phyloP scores from a whole-genome alignment of 2,329 filamentous ascomycete species.

The Colletotrichum gloeosporioides region DNA sequence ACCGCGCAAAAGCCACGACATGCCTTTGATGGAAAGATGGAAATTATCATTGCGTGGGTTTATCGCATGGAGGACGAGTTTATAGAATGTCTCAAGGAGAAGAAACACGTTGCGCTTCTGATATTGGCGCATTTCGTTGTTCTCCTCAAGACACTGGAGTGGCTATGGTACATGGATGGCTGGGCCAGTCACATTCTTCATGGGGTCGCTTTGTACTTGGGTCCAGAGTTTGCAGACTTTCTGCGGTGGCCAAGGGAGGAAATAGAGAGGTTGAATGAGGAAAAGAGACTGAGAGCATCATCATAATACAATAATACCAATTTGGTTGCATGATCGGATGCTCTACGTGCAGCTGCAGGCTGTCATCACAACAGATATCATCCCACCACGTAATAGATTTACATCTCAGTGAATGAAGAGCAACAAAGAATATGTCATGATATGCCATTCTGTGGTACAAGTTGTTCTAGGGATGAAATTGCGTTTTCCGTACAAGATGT shows the following conservation, averaged over 20 bases:
- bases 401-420: not conserved
- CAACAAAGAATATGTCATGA: not conserved
- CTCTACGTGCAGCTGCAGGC: not conserved
- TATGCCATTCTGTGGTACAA: not conserved
- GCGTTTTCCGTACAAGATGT: not conserved
- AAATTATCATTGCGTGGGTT: conserved; percentile 18
- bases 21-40: not conserved
- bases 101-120: conserved; percentile 16
- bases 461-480: not conserved
- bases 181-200: conserved; percentile 22
- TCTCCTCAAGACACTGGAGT: conserved; percentile 15
- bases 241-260: conserved; percentile 27
- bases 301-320: not conserved
- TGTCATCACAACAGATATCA: not conserved
- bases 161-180: conserved; percentile 25
- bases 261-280: conserved; percentile 17
- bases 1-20: not conserved
- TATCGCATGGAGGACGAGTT: conserved; percentile 16
- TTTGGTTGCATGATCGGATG: rapidly evolving
- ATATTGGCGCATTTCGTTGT: conserved; percentile 25
- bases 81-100: conserved; percentile 9
- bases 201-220: not conserved
- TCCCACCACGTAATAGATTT: not conserved
- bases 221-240: conserved; percentile 5
- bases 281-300: not conserved